Base-by-base conservation (phyloP, 176 grass and related monocot genomes). In the Pontederia crassipes region DNA sequence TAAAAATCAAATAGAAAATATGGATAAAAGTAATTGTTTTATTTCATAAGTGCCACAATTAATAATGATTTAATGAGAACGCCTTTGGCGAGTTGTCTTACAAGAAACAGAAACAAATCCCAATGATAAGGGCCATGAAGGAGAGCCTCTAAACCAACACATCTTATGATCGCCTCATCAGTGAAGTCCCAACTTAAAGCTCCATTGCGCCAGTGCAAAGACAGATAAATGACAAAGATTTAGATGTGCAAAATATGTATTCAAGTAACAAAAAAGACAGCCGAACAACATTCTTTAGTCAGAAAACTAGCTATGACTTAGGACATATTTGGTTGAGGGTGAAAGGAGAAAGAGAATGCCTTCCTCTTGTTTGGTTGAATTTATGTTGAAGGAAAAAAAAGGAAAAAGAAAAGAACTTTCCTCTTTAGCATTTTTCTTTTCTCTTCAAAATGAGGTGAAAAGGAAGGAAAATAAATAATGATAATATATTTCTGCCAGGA, bases 101-200 rank as follows among this genome's bases (percentile, higher is more conserved):
- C 93, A 98, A 98, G 93, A 89, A 92, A 98, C 93, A 92, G 79
- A 84, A 47, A 91, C 63, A 84, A 76, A 92, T 98, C 88, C 82
- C 80, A 87, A 63, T 85, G 84, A 20, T 55, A 80, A 83, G 71
- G 78, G 84, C 87, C 82, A 64, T 88, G 76, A 76, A 86, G 59
- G 87, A 85, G 77, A 73, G 67, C 58, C 73, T 82, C 72, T 77
- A 78, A 81, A 78, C 74, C 71, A 83, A 74, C 80, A 40, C 80
- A 81, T 85, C 84, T 88, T 75, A 82, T 88, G 78, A 62, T 61
- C 62, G 73, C 87, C 84, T 85, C 72, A 62, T 71, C 79, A 79
- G 83, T 9, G 66, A 61, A 55, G 64, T 77, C 57, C 32, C 32
- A 40, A 40, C 32, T 58, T 60, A 66, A 76, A 85, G 73, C 92